Evolutionary conservation across 441 rosid species (phyloP), one percentile per base, ranked within the genome.

Genomic region (Flueggea neowawraea): DNA sequence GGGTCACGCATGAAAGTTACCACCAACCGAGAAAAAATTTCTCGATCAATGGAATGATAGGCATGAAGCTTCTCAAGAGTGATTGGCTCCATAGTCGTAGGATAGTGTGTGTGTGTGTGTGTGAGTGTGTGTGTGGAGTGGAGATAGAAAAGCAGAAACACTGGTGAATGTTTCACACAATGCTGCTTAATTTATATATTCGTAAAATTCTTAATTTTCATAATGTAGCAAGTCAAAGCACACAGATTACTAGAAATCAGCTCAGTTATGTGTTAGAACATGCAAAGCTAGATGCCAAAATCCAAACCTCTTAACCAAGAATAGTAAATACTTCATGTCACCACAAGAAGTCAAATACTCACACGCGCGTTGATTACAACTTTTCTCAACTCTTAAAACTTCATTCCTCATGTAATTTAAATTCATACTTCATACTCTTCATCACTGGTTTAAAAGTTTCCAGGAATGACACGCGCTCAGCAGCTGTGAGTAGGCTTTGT

Each of bases 21-120:
- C 3, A 86, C 77, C 74, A 89, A 16, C 15, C 77, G 75, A 31
- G 78, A 55, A 70, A 89, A 89, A 0, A 83, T 31, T 16, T 75
- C 75, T 3, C 90, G 71, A 48, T 86, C 92, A 8, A 77, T 63
- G 31, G 73, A 52, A 55, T 84, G 91, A 68, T 49, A 88, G 17
- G 70, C 10, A 36, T 82, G 64, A 39, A 80, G 74, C 66, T 84
- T 72, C 0, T 78, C 80, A 4, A 69, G 47, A 10, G 76, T 73
- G 54, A 72, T 54, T 4, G 73, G 31, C 13, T 78, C 67, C 85
- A 77, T 77, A 36, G 41, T 36, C 3, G 41, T 36, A 55, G 22
- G 16, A 57, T 17, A 50, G 45, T 56, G 15, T 41, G 44, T 6
- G n/a, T n/a, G n/a, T n/a, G n/a, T n/a, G n/a, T n/a, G 41, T 12